phyloP scores from a whole-genome alignment of 1,139 yeast species.

The Yamadazyma triangularis region DNA sequence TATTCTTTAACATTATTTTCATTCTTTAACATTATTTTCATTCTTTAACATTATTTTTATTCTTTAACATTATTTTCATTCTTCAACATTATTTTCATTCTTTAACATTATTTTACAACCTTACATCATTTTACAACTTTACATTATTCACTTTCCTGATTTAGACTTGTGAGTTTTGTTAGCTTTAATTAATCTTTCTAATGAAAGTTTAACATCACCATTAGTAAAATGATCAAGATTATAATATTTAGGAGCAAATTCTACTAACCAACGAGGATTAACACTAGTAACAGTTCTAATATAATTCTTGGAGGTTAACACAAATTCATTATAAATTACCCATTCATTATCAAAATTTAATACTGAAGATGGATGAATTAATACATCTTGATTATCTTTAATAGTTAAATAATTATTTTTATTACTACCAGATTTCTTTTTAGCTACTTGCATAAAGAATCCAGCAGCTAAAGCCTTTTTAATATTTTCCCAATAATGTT shows the following conservation, averaged over 20 bases:
- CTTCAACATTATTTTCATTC: too few relatives aligned
- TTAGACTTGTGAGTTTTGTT: not conserved
- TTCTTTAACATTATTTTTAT: too few relatives aligned
- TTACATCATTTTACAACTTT: too few relatives aligned
- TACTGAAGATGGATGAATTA: constrained; percentile 91
- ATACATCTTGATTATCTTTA: constrained; percentile 93
- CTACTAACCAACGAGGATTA: constrained; percentile 88
- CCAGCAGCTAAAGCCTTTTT: constrained; percentile 89
- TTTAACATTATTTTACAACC: too few relatives aligned
- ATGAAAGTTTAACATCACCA: constrained; percentile 79
- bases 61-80: too few relatives aligned
- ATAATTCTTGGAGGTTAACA: constrained; percentile 86
- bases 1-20: too few relatives aligned
- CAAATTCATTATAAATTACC: constrained; percentile 94
- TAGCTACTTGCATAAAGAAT: constrained; percentile 97
- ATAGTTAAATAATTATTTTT: constrained; percentile 72
- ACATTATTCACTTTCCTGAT: too few relatives aligned
- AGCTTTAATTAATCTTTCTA: constrained; percentile 48
- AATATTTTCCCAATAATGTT: constrained; percentile 65
- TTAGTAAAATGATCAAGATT: constrained; percentile 69
- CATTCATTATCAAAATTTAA: constrained; percentile 83
- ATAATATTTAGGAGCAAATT: constrained; percentile 82
- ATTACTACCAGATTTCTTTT: constrained; percentile 68
- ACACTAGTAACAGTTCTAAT: constrained; percentile 92
- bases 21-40: too few relatives aligned